Percentiles rank a stretch among this genome's conserved stretches.
Evolutionary conservation across 164 flowering plant species (phyloP).

Genomic region (Stephania yunnanensis): DNA sequence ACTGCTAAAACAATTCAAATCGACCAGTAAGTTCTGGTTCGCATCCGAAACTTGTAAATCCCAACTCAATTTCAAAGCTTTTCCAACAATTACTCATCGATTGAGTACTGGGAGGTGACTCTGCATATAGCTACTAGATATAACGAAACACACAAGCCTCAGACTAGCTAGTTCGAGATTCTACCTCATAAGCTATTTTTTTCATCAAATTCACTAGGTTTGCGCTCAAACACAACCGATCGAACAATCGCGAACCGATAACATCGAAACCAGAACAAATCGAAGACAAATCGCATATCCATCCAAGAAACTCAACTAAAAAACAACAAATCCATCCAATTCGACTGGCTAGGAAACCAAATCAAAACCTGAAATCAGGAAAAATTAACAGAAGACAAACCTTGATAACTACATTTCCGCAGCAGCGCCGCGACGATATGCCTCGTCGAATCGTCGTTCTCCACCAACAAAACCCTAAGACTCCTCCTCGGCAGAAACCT

Average conservation of each 20-base stretch:
- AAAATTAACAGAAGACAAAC: conserved; percentile 17
- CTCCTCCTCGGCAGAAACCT: conserved; percentile 53
- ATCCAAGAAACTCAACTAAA: background rate
- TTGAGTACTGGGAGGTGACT: background rate
- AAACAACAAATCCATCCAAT: background rate
- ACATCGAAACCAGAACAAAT: too few species aligned
- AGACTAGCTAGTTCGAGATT: background rate
- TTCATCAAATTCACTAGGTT: too few species aligned
- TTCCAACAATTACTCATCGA: background rate
- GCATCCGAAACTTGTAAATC: background rate
- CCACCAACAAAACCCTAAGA: conserved; percentile 65
- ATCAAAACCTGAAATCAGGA: background rate
- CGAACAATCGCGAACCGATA: too few species aligned
- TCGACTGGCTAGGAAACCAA: background rate
- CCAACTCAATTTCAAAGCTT: background rate
- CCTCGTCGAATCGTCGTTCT: conserved; percentile 68
- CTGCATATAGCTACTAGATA: background rate
- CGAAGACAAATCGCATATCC: too few species aligned
- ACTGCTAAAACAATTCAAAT: background rate
- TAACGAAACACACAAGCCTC: background rate
- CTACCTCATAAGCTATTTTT: too few species aligned
- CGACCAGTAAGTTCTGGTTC: background rate
- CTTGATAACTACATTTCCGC: conserved; percentile 73
- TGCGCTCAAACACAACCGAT: too few species aligned
- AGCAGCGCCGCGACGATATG: conserved; percentile 71